Percentiles rank a stretch among this genome's conserved stretches.
Evolutionary conservation across 257 asterid genomes (phyloP).

Genomic region (Avicennia marina): DNA sequence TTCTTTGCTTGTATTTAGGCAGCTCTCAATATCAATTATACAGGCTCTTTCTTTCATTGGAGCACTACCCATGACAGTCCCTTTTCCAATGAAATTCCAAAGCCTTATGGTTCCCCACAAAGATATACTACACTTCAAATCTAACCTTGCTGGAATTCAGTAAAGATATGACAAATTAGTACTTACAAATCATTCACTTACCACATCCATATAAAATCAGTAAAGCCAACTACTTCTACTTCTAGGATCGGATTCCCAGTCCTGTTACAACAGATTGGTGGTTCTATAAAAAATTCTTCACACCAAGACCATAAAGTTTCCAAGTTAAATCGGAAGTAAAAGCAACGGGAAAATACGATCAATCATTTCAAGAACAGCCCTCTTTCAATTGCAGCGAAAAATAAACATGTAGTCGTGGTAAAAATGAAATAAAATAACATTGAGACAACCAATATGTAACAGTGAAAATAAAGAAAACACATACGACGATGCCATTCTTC

Average conservation of each 20-base stretch:
- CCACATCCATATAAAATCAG: neutral
- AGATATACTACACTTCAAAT: neutral
- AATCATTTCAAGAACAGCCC: too few relatives aligned
- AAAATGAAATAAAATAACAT: neutral
- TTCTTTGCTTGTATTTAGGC: constrained; percentile 26
- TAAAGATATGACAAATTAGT: too few relatives aligned
- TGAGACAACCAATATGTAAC: neutral
- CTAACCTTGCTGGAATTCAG: neutral
- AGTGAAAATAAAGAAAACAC: constrained; percentile 17
- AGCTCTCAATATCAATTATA: constrained; percentile 43
- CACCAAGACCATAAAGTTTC: too few relatives aligned
- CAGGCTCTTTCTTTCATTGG: constrained; percentile 27
- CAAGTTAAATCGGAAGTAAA: constrained; percentile 4
- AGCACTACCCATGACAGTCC: constrained; percentile 31
- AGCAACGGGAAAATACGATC: neutral
- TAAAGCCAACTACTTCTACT: neutral
- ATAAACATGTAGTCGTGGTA: neutral
- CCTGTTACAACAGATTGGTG: neutral
- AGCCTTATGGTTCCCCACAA: neutral
- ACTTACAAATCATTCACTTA: too few relatives aligned
- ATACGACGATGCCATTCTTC: constrained; percentile 1
- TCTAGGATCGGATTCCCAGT: neutral
- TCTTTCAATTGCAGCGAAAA: neutral
- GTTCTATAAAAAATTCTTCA: too few relatives aligned
- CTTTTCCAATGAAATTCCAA: neutral